Conservation (phyloP, 169 alveolate genomes). For the Neospora caninum region DNA sequence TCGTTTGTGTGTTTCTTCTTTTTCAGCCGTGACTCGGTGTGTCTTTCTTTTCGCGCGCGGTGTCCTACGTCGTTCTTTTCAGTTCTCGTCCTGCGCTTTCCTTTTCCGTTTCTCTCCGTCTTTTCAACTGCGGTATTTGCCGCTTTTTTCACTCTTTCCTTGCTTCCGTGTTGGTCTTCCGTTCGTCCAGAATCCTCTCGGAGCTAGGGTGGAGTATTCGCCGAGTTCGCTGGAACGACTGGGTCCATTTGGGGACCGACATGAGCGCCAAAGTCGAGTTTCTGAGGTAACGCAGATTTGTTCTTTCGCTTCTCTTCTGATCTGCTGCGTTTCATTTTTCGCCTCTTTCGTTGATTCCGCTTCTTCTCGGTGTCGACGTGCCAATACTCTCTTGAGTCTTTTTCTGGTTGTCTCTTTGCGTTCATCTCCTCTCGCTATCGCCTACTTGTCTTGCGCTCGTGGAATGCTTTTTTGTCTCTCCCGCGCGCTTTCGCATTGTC, state of each 20-base stretch:
- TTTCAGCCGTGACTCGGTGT: no score
- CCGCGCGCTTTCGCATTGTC: neutral
- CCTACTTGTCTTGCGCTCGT: no score
- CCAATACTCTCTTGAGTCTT: no score
- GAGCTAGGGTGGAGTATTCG: constrained; percentile 86
- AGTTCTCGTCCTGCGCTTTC: no score
- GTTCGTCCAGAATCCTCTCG: constrained; percentile 72
- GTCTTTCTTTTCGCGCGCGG: no score
- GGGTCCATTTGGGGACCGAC: constrained; percentile 74
- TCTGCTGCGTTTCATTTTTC: neutral
- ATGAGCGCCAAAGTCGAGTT: constrained; percentile 69
- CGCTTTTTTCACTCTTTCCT: neutral
- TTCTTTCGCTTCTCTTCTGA: neutral
- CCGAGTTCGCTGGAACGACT: constrained; percentile 81
- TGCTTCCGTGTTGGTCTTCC: neutral
- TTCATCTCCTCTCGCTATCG: neutral
- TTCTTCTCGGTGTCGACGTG: neutral
- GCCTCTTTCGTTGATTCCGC: neutral
- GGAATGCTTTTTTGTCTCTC: no score
- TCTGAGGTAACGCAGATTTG: constrained; percentile 61
- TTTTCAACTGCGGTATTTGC: neutral
- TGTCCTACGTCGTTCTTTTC: no score
- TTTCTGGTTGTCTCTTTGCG: neutral
- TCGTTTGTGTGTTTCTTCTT: no score
- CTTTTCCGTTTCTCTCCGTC: no score